Base-by-base conservation (phyloP, 306 rosid species). In the Boehmeria nivea region DNA sequence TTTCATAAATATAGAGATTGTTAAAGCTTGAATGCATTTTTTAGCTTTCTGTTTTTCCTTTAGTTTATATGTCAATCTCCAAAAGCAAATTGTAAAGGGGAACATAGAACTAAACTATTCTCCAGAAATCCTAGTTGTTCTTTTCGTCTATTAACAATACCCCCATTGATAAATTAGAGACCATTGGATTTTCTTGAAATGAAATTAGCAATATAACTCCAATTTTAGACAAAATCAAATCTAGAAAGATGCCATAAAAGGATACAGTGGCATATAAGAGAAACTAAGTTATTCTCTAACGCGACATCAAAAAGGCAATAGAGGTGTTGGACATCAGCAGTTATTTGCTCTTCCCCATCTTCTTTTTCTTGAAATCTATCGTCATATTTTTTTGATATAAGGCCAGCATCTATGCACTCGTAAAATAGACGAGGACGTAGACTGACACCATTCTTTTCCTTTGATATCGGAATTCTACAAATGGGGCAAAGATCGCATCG, bases 211-310 rank as follows among this genome's bases (percentile, higher is more conserved):
- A 25, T 54, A 26, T 2, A 43, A 61, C 52, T 40, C 45, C n/a
- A 21, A 22, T 16, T 38, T 38, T n/a, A n/a, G n/a, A n/a, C n/a
- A n/a, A n/a, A n/a, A n/a, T n/a, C n/a, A n/a, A n/a, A n/a, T n/a
- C n/a, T n/a, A n/a, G n/a, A n/a, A n/a, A n/a, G n/a, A n/a, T n/a
- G n/a, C n/a, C n/a, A n/a, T 39, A 3, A 18, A 23, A 88, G 96
- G 96, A 93, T 93, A 88, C 99, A 93, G 40, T 85, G 96, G 78
- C 96, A 88, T 51, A 93, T 79, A 71, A 93, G 60, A 67, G 90
- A 88, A 78, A 76, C 84, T 53, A 88, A 61, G 81, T 79, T 93
- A 81, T 93, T 93, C 80, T 85, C 99, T 71, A 93, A 74, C n/a
- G 99, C 95, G 1, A 93, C 86, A n/a, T 93, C 96, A 72, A 88